Evolutionary conservation across 768 basidiomycete species (phyloP).

Genomic region (Lactifluus hygrophoroides): DNA sequence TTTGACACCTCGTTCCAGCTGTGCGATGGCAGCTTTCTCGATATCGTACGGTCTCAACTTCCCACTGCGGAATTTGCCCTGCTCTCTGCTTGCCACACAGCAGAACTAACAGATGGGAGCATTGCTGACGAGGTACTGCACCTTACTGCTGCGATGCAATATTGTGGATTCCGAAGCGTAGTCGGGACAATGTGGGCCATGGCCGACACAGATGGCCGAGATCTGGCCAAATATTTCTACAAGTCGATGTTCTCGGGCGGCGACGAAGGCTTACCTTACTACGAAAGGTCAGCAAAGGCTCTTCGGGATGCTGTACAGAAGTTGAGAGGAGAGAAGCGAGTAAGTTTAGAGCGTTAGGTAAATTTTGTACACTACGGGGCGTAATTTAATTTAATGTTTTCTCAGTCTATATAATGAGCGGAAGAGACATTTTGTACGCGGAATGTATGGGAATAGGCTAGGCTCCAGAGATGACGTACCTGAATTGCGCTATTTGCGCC

Average conservation of each 20-base stretch:
- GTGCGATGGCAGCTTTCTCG: neutral
- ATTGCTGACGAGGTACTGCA: slow-evolving; percentile 12
- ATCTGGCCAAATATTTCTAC: slow-evolving; percentile 7
- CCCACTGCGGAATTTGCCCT: slow-evolving; percentile 6
- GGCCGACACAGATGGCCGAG: slow-evolving; percentile 8
- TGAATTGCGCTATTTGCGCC: too few species aligned
- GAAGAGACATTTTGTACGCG: too few species aligned
- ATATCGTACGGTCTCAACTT: neutral
- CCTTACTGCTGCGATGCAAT: slow-evolving; percentile 13
- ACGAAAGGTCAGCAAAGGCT: neutral
- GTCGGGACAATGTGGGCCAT: slow-evolving; percentile 18
- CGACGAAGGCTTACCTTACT: neutral
- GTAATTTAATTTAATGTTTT: too few species aligned
- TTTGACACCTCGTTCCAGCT: neutral
- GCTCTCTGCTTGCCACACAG: slow-evolving; percentile 9
- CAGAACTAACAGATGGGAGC: neutral
- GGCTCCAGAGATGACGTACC: too few species aligned
- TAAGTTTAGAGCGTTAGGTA: too few species aligned
- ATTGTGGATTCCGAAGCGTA: slow-evolving; percentile 11
- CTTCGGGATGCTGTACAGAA: neutral
- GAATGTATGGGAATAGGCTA: too few species aligned
- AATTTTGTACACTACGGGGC: too few species aligned
- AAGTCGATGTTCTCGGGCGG: neutral
- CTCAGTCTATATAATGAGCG: too few species aligned
- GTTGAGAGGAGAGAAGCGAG: neutral